Evolutionary conservation across 2,329 filamentous ascomycete species (phyloP), one percentile per base, ranked within the genome.

Genomic region (Cylindrodendrum hubeiense): DNA sequence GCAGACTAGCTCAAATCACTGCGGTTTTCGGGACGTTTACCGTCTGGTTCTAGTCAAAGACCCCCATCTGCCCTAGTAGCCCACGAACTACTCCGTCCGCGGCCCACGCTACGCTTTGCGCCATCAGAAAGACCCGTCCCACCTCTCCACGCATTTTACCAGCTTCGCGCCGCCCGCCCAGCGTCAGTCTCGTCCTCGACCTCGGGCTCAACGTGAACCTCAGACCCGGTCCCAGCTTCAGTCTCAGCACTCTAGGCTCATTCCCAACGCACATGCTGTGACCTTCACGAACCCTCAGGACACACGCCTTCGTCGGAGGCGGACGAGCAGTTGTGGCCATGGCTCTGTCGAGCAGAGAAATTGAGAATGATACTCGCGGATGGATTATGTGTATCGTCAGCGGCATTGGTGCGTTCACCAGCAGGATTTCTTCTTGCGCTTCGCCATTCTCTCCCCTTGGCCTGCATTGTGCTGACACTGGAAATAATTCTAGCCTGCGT

Each of bases 361-460:
- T 92, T 69, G 86, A 90, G 77, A 96, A 95, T 83, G 95, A 98
- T 83, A 91, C 91, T 68, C 89, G 94, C 69, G 95, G 96, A 75
- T 98, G 95, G 95, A 91, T 98, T 73, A 93, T 98, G 92, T 90
- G 87, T 75, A 85, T 94, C 70, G 93, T 95, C 79, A 97, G 94
- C 76, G 90, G 94, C 59, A 81, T 89, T 67, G 89, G 89, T 90
- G 74, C 63, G 86, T 84, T 34, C 3, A 52, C 2, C 50, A 24
- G 21, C 41, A 37, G 19, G 24, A 51, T 37, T 41, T 44, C 15
- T 5, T n/a, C 15, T 17, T 54, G 37, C 39, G 15, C 22, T 37
- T 46, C 34, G 21, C 22, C 9, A 15, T n/a, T 17, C n/a, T 22
- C n/a, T 15, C 12, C 26, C n/a, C 33, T 41, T 53, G 8, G 37